Conservation (phyloP, 2,329 filamentous ascomycete species). For the Onygenales sp. region DNA sequence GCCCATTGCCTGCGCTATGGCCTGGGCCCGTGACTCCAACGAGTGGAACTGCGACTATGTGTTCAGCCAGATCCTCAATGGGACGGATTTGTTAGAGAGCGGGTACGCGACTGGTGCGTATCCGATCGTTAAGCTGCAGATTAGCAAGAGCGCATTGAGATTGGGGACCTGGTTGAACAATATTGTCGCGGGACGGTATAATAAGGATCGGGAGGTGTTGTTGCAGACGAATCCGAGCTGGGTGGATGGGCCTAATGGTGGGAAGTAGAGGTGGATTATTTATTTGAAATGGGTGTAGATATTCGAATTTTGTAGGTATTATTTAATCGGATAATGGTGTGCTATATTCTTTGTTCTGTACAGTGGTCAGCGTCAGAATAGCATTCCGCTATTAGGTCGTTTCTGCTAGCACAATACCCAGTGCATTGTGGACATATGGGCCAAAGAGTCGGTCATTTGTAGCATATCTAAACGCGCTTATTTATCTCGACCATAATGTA, state of each 20-base stretch:
- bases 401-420: too few relatives aligned
- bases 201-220: conserved; percentile 1
- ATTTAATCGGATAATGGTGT: too few relatives aligned
- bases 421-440: too few relatives aligned
- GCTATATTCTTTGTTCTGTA: too few relatives aligned
- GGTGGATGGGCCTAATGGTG: conserved; percentile 1
- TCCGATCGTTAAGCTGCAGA: conserved; percentile 5
- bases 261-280: background rate
- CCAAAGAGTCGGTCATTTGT: too few relatives aligned
- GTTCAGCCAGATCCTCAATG: conserved; percentile 4
- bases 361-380: too few relatives aligned
- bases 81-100: conserved; percentile 2
- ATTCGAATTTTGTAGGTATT: too few relatives aligned
- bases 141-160: conserved; percentile 4
- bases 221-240: conserved; percentile 4
- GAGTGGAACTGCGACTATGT: conserved; percentile 5
- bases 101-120: conserved; percentile 3
- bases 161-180: conserved; percentile 4
- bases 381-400: too few relatives aligned
- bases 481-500: too few relatives aligned
- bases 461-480: too few relatives aligned
- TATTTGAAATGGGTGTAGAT: background rate
- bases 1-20: conserved; percentile 2
- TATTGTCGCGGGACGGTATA: background rate
- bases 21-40: conserved; percentile 5